Percentiles rank a stretch among this genome's conserved stretches.
Evolutionary conservation across 495 filamentous ascomycete genomes (phyloP).

Genomic region (Amphirosellinia nigrospora): DNA sequence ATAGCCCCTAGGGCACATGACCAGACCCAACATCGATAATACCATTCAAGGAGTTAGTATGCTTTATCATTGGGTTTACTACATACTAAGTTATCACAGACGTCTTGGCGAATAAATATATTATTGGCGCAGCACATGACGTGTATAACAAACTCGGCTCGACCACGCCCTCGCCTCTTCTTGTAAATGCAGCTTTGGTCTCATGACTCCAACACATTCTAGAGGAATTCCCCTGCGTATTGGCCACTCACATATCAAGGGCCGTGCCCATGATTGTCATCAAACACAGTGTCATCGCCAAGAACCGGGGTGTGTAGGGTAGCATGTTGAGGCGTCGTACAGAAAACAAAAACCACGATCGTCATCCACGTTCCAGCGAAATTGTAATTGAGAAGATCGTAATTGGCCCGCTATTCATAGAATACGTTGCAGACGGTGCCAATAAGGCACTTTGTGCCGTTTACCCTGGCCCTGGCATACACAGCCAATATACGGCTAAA

Average conservation of each 20-base stretch:
- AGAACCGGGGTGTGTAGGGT: conserved; percentile 1
- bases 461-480: conserved; percentile 33
- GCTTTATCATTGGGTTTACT: neutral
- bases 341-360: neutral
- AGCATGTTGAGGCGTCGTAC: neutral
- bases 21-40: neutral
- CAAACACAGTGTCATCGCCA: neutral
- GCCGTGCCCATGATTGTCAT: neutral
- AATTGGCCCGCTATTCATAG: conserved; percentile 26
- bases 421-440: neutral
- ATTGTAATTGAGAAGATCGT: conserved; percentile 14
- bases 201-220: neutral
- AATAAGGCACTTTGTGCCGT: conserved; percentile 28
- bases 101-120: neutral
- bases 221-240: neutral
- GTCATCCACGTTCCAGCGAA: neutral
- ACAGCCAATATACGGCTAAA: conserved; percentile 43
- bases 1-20: neutral
- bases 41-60: neutral
- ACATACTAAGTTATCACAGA: neutral
- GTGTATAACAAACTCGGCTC: neutral
- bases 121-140: neutral
- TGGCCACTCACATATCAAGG: neutral
- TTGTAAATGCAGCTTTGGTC: neutral
- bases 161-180: neutral